Conservation (phyloP, 1,284 basidiomycete genomes). For the Tetrapyrgos nigripes region DNA sequence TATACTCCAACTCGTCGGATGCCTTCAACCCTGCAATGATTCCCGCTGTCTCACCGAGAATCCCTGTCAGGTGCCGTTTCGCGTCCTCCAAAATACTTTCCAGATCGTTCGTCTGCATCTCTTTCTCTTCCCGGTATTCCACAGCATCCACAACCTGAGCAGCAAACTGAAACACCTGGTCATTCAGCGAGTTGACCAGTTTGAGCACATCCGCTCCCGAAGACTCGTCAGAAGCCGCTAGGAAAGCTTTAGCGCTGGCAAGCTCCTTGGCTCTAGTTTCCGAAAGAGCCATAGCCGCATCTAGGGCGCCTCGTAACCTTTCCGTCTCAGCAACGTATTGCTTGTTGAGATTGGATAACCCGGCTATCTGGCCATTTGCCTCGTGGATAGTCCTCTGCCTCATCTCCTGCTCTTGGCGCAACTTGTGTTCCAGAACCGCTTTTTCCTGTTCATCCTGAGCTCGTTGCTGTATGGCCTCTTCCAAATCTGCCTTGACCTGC, state of each 20-base stretch:
- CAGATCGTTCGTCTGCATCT: neutral
- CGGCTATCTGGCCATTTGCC: neutral
- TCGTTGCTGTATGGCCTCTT: too few species aligned
- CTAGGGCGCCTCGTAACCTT: neutral
- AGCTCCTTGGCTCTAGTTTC: conserved; percentile 17
- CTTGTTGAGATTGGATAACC: neutral
- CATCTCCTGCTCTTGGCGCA: neutral
- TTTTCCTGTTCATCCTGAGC: too few species aligned
- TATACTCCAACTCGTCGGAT: neutral
- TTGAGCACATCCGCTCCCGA: conserved; percentile 24
- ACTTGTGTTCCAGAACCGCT: too few species aligned
- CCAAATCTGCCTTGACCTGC: too few species aligned
- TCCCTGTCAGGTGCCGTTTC: neutral
- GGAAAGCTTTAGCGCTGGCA: conserved; percentile 11
- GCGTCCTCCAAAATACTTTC: neutral
- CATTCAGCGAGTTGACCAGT: conserved; percentile 29
- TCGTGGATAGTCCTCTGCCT: neutral
- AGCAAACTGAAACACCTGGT: conserved; percentile 31
- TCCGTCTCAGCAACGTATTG: neutral
- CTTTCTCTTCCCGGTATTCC: neutral
- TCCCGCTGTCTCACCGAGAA: neutral
- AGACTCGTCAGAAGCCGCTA: conserved; percentile 10
- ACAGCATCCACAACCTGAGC: conserved; percentile 29
- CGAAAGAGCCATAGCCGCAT: conserved; percentile 3
- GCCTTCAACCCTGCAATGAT: neutral